Base-by-base conservation (phyloP, 1,139 yeast species). In the Blastobotrys persicus region DNA sequence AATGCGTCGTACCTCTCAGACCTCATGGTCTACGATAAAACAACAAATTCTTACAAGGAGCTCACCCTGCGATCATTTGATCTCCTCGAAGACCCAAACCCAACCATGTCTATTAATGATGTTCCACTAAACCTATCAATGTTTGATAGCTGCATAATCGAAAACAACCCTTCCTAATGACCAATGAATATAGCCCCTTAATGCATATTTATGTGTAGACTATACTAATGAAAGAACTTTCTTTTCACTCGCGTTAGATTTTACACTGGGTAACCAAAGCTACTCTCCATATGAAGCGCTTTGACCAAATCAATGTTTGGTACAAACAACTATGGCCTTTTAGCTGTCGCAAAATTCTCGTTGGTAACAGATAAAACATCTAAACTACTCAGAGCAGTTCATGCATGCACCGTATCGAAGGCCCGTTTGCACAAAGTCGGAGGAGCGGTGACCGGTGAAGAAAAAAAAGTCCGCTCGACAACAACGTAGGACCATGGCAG, bases 111-210 rank as follows among this genome's bases (percentile, higher is more conserved):
- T 2, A 50, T 68, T 37, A 86, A 86, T 62, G 89, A 84, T 58
- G 81, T 83, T 1, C 81, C 89, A 26, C 67, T 87, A 19, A 85
- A 85, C 60, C 69, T 89, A 48, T 83, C 85, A 54, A 69, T 85
- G 51, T 88, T 91, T 64, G 92, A 85, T 58, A 83, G 92, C 1
- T 79, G 82, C 45, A 73, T 80, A 9, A 37, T 37, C 19, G 12
- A 23, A 37, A 37, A 28, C 14, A 37, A 37, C 28, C 41, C 41
- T 9, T 12, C 41, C 13, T 37, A 37, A 37, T 16, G 18, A 13
- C 19, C 4, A 16, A 23, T 37, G 12, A 37, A 9, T 18, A 18
- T 18, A 37, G 23, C 41, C 19, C 17, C 19, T 37, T 37, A 37
- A 37, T 37, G 18, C 17, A 37, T 37, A 13, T 3, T 34, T 34